phyloP scores from a whole-genome alignment of 495 filamentous ascomycete species.

The Cladorrhinum samala region DNA sequence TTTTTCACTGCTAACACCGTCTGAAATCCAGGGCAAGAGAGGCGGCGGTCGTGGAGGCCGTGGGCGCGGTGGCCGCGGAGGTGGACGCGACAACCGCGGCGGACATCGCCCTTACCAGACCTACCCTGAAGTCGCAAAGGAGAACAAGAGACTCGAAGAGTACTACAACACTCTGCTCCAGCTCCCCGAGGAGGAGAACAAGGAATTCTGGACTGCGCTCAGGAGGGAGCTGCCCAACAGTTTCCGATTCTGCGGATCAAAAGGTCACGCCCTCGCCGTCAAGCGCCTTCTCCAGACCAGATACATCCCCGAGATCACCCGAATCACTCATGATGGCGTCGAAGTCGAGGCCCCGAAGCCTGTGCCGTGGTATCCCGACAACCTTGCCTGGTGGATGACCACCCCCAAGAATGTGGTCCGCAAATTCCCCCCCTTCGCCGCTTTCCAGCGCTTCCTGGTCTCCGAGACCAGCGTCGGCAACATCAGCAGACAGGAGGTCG shows the following conservation, averaged over 20 bases:
- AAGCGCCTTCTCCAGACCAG: constrained; percentile 76
- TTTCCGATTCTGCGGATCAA: constrained; percentile 92
- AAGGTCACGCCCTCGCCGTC: constrained; percentile 83
- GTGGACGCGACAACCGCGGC: constrained; percentile 15
- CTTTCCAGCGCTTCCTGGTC: constrained; percentile 97
- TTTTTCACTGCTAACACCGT: constrained; percentile 2
- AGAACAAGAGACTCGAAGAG: constrained; percentile 70
- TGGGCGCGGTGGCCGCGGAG: constrained; percentile 17
- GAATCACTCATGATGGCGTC: constrained; percentile 71
- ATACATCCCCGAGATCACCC: constrained; percentile 82
- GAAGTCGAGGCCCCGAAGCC: constrained; percentile 71
- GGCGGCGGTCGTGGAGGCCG: constrained; percentile 19
- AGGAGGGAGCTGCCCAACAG: constrained; percentile 84
- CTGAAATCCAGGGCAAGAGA: constrained; percentile 9
- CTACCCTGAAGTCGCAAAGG: constrained; percentile 56
- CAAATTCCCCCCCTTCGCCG: constrained; percentile 83
- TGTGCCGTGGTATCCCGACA: constrained; percentile 87
- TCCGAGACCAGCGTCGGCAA: constrained; percentile 95
- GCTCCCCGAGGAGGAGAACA: constrained; percentile 63
- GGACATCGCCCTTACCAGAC: constrained; percentile 32
- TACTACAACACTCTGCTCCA: constrained; percentile 77
- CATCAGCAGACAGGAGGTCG: constrained; percentile 92
- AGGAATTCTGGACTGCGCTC: constrained; percentile 75
- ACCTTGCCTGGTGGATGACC: constrained; percentile 92
- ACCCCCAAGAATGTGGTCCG: constrained; percentile 90